Base-by-base conservation (phyloP, 345 rosid species). In the Brassica incana region DNA sequence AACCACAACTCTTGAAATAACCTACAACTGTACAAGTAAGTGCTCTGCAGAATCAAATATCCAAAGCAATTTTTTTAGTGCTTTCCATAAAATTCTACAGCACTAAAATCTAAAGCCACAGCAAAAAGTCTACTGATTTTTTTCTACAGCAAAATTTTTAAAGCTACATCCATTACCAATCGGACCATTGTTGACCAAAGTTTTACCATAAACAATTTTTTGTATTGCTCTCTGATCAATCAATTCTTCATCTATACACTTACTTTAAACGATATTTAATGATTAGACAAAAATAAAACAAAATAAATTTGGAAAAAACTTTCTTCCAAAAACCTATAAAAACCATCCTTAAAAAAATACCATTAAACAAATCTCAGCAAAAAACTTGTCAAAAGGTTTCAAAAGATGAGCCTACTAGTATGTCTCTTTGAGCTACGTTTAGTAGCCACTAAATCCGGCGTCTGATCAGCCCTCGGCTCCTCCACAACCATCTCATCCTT, bases 361-460 rank as follows among this genome's bases (percentile, higher is more conserved):
- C 8, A 20, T 2, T 5, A 65, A 9, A 35, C 23, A 5, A 25
- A 18, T n/a, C 69, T 69, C 54, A 20, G 66, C 63, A 59, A 30
- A 29, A 43, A 67, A 43, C 50, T 43, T 43, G 50, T 43, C 14
- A 43, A 2, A 48, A 74, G 78, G 65, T 56, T 82, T 69, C 74
- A n/a, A 72, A 50, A 3, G 91, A 87, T 78, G 58, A 52, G 58
- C 84, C 84, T n/a, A 10, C 91, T 80, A 27, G 14, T 38, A 0
- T 73, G 48, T 77, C 76, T 78, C 81, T 80, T 83, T n/a, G 90
- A 85, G 3, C 81, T 84, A 4, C 97, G 94, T 77, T 89, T 92
- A 12, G 97, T 95, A 0, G 90, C 83, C 58, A 52, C 58, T 52
- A 52, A 52, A 52, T 52, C 58, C 5, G 58, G 58, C 58, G 58